phyloP scores from a whole-genome alignment of 805 yeast species.

The Starmerella stellata region DNA sequence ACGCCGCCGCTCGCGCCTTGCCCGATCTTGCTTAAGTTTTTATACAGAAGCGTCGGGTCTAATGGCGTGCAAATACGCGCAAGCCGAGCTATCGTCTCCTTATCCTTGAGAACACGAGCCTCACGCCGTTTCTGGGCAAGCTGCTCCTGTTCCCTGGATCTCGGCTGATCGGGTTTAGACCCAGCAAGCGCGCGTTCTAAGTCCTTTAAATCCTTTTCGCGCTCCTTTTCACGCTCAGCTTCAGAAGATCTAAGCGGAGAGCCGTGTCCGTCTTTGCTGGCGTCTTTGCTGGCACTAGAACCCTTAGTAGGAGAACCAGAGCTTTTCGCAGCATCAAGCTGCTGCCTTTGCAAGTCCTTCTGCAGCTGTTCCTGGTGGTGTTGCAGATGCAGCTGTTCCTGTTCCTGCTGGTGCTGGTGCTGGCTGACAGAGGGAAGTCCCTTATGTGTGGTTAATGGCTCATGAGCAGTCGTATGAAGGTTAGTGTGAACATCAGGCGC shows the following conservation, averaged over 20 bases:
- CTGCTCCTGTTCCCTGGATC: slow-evolving; percentile 2
- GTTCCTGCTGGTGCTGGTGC: neutral
- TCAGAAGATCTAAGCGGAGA: no score
- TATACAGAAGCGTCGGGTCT: slow-evolving; percentile 59
- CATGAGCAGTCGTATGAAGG: no score
- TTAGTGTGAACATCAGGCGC: no score
- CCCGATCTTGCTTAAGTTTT: slow-evolving; percentile 41
- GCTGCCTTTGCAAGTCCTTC: no score
- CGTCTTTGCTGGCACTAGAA: no score
- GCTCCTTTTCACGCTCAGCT: slow-evolving; percentile 1
- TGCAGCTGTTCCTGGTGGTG: no score
- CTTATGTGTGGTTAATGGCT: no score
- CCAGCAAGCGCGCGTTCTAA: slow-evolving; percentile 11
- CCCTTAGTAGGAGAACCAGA: no score
- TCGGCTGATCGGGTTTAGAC: neutral
- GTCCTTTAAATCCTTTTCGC: slow-evolving; percentile 16
- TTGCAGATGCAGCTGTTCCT: no score
- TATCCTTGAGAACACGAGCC: slow-evolving; percentile 53
- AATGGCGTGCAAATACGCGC: slow-evolving; percentile 64
- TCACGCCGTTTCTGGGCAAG: slow-evolving; percentile 38
- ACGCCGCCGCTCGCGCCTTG: slow-evolving; percentile 98
- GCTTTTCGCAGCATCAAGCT: no score
- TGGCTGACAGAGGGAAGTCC: no score
- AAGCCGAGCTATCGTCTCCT: slow-evolving; percentile 51
- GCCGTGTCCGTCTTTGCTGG: no score